Conservation (phyloP, 148 eudicot genomes). For the Limonium bicolor region DNA sequence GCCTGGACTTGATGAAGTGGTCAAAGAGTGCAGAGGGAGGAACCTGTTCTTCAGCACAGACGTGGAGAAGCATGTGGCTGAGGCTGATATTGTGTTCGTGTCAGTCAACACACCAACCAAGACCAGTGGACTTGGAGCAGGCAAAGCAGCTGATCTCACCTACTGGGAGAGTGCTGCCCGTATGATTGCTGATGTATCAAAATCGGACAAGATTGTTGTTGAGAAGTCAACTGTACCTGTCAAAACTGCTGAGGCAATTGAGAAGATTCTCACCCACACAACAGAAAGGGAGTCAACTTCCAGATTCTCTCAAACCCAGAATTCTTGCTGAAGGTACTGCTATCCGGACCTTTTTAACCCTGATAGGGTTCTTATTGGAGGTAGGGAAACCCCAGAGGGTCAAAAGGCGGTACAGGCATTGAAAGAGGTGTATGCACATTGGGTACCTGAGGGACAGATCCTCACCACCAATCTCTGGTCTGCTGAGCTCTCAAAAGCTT, state of each 20-base stretch:
- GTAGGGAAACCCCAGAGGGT: slow-evolving; percentile 68
- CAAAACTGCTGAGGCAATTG: slow-evolving; percentile 77
- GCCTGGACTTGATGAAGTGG: slow-evolving; percentile 57
- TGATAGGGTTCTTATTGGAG: slow-evolving; percentile 74
- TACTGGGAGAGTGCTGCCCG: slow-evolving; percentile 84
- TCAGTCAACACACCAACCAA: slow-evolving; percentile 51
- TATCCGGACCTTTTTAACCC: slow-evolving; percentile 59
- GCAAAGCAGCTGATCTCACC: slow-evolving; percentile 52
- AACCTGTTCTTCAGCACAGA: slow-evolving; percentile 76
- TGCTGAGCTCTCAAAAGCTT: slow-evolving; percentile 85
- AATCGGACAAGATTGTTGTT: slow-evolving; percentile 62
- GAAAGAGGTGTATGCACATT: slow-evolving; percentile 59
- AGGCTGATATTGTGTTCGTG: slow-evolving; percentile 65
- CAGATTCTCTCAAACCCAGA: slow-evolving; percentile 73
- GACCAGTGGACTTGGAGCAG: slow-evolving; percentile 48
- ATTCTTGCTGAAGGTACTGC: slow-evolving; percentile 89
- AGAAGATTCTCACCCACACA: slow-evolving; percentile 64
- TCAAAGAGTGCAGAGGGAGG: slow-evolving; percentile 63
- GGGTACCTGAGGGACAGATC: slow-evolving; percentile 74
- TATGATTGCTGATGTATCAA: slow-evolving; percentile 77
- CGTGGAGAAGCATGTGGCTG: slow-evolving; percentile 57
- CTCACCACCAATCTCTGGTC: slow-evolving; percentile 76
- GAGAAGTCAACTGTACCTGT: slow-evolving; percentile 79
- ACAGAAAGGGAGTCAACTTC: slow-evolving; percentile 50
- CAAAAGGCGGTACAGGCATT: slow-evolving; percentile 52